Evolutionary conservation across 2,329 filamentous ascomycete genomes (phyloP).

Genomic region (Alternaria arborescens): DNA sequence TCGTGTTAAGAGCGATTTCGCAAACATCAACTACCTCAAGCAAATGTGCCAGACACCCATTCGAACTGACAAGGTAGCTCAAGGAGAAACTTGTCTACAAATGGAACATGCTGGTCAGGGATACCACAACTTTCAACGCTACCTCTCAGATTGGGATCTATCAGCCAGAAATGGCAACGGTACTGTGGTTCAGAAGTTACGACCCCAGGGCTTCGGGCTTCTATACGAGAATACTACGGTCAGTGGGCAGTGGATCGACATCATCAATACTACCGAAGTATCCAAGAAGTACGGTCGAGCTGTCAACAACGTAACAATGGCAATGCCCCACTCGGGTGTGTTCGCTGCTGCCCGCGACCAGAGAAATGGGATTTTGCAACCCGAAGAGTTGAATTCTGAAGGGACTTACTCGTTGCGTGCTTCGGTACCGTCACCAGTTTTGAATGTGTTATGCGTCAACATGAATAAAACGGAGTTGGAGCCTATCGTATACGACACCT

Average conservation of each 20-base stretch:
- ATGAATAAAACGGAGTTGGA: conserved; percentile 66
- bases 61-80: conserved; percentile 51
- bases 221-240: conserved; percentile 78
- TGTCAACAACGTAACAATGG: conserved; percentile 79
- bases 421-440: conserved; percentile 72
- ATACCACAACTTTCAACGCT: conserved; percentile 73
- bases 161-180: conserved; percentile 57
- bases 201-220: conserved; percentile 69
- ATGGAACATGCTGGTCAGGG: conserved; percentile 74
- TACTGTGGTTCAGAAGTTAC: conserved; percentile 53
- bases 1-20: conserved; percentile 68
- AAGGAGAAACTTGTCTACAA: conserved; percentile 68
- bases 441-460: conserved; percentile 78
- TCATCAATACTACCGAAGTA: conserved; percentile 61
- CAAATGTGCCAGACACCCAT: conserved; percentile 70
- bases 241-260: conserved; percentile 72
- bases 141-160: conserved; percentile 64
- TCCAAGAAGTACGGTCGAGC: conserved; percentile 64
- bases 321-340: conserved; percentile 78
- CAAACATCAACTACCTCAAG: conserved; percentile 66
- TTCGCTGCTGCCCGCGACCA: conserved; percentile 69
- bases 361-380: conserved; percentile 74
- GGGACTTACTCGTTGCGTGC: conserved; percentile 74
- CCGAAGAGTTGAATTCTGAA: conserved; percentile 65
- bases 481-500: conserved; percentile 71